phyloP scores from a whole-genome alignment of 129 eudicot genomes.

The Glebionis coronaria region DNA sequence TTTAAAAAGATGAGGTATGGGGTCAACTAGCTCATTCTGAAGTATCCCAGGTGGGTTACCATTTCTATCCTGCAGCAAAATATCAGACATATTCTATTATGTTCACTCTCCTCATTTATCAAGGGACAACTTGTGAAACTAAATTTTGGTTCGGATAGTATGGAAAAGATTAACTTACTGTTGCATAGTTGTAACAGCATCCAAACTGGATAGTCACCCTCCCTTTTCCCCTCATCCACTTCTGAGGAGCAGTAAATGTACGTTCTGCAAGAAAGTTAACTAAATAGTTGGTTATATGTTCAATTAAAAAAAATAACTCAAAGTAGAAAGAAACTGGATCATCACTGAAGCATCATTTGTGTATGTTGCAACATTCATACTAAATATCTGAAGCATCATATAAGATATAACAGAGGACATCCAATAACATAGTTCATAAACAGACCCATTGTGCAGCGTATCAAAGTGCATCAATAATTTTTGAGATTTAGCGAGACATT shows the following conservation, averaged over 20 bases:
- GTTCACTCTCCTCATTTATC: background rate
- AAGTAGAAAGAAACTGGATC: too few species aligned
- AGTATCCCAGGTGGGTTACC: constrained; percentile 98
- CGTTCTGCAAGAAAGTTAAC: constrained; percentile 50
- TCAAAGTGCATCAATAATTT: too few species aligned
- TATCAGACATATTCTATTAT: background rate
- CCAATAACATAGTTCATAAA: too few species aligned
- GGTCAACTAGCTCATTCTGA: constrained; percentile 61
- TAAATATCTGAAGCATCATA: too few species aligned
- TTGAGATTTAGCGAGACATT: too few species aligned
- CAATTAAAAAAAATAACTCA: background rate
- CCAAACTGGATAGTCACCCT: constrained; percentile 96
- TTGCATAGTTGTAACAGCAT: constrained; percentile 94
- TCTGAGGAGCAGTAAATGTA: constrained; percentile 81
- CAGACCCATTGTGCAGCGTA: too few species aligned
- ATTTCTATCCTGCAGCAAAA: constrained; percentile 62
- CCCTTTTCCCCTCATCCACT: constrained; percentile 99
- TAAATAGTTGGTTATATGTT: background rate
- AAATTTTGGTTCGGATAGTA: background rate
- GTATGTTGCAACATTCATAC: too few species aligned
- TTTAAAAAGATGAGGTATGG: constrained; percentile 77
- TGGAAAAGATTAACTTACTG: constrained; percentile 45
- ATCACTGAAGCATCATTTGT: too few species aligned
- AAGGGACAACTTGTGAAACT: background rate
- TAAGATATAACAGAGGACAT: too few species aligned